Conservation (phyloP, 768 basidiomycete genomes). For the Termitomyces titanicus region DNA sequence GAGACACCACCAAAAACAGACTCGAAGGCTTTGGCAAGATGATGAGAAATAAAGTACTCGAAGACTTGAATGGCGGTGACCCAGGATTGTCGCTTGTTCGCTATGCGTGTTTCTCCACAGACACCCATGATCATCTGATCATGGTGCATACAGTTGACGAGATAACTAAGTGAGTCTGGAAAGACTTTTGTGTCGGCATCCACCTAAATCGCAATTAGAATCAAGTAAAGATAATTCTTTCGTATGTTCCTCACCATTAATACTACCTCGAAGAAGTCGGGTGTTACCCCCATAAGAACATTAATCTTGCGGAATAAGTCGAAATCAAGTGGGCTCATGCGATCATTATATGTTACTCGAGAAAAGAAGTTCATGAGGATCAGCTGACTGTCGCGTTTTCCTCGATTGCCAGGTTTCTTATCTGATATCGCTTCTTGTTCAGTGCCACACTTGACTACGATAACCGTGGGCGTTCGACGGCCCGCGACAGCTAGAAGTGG, state of each 20-base stretch:
- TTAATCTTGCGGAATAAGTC: conserved; percentile 98
- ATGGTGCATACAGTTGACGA: conserved; percentile 98
- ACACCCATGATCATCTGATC: conserved; percentile 99
- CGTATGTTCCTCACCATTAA: conserved; percentile 74
- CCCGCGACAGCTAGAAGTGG: conserved; percentile 63
- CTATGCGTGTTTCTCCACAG: conserved; percentile 97
- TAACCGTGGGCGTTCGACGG: conserved; percentile 88
- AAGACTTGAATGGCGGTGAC: conserved; percentile 98
- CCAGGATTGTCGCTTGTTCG: conserved; percentile 98
- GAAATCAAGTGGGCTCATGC: conserved; percentile 96
- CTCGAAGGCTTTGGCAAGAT: conserved; percentile 97
- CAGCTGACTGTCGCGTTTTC: conserved; percentile 97
- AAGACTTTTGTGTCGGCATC: conserved; percentile 98
- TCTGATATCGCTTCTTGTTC: conserved; percentile 78
- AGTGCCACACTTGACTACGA: conserved; percentile 95
- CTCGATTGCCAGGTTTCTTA: conserved; percentile 96
- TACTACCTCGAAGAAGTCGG: conserved; percentile 96
- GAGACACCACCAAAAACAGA: conserved; percentile 99
- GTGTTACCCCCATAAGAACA: conserved; percentile 96
- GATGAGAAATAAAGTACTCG: conserved; percentile 99
- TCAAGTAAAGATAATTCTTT: background rate
- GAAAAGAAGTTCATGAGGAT: conserved; percentile 99
- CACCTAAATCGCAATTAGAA: conserved; percentile 55
- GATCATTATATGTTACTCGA: conserved; percentile 97
- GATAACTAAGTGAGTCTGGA: conserved; percentile 81